Base-by-base conservation (phyloP, 495 filamentous ascomycete genomes). In the Daldinia grandis region DNA sequence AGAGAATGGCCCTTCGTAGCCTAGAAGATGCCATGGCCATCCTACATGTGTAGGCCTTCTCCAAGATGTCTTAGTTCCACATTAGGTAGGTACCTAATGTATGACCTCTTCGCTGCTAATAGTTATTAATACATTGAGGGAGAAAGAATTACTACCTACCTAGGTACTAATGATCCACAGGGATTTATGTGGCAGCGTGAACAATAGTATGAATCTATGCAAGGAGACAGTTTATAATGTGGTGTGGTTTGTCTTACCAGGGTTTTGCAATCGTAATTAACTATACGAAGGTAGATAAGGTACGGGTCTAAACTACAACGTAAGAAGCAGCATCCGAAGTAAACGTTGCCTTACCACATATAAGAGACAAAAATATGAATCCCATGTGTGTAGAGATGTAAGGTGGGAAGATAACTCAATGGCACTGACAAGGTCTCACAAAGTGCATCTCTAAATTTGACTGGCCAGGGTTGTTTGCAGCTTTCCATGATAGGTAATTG, bases 401-500 rank as follows among this genome's bases (percentile, higher is more conserved):
- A 35, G 33, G 33, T 35, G 5, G 3, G 33, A 47, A 47, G 42
- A 12, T 24, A 47, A 24, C 42, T 21, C 19, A 9, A 47, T 47
- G 42, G 42, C 19, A 47, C 42, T 24, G 19, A 24, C 17, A 47
- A 24, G 42, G 42, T 47, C 42, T 47, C 42, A 12, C n/a, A 19
- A 19, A 47, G 42, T 7, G 19, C 19, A 21, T 9, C 42, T 21
- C 12, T 12, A 47, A 9, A 21, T 2, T 8, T 47, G 42, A 10
- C 10, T 47, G 42, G 42, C 42, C 19, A 21, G 21, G 42, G 21
- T 10, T 1, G 17, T 1, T 47, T 47, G 19, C 42, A 47, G 17
- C 19, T 47, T 47, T 47, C 42, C 42, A 24, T 47, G 42, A 47
- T 47, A 47, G 42, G 42, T 47, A 47, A 47, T 47, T 47, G 5